These are phyloP conservation scores for Amanita thiersii DNA, from an alignment of 768 basidiomycete genomes.

Conservation along the genomic window DNA sequence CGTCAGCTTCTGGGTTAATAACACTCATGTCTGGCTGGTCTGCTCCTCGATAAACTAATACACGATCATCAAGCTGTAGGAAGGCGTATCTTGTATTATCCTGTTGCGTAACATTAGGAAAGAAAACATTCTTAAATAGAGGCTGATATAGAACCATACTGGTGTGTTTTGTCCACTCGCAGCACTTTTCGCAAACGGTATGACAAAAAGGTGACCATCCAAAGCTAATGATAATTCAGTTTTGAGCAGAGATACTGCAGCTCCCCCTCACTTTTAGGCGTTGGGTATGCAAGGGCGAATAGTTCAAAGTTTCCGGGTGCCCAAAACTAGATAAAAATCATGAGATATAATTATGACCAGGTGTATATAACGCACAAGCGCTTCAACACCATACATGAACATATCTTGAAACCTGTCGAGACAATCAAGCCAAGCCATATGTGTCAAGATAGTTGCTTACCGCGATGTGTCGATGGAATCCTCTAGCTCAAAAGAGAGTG, in stretches of 20 bases:
- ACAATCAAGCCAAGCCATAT: constrained; percentile 7
- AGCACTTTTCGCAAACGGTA: constrained; percentile 94
- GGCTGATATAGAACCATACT: constrained; percentile 32
- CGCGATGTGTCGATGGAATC: constrained; percentile 49
- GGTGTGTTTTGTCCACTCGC: constrained; percentile 88
- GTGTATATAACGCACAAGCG: constrained; percentile 45
- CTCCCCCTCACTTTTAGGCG: constrained; percentile 36
- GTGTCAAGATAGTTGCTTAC: constrained; percentile 19
- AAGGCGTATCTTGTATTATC: constrained; percentile 96
- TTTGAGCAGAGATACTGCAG: background rate
- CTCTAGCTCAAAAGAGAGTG: constrained; percentile 67
- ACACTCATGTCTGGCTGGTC: constrained; percentile 98
- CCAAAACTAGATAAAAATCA: constrained; percentile 65
- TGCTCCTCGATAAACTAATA: constrained; percentile 88
- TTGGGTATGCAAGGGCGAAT: constrained; percentile 56
- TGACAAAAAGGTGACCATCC: constrained; percentile 69
- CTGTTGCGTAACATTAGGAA: constrained; percentile 26
- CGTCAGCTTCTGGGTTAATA: constrained; percentile 95
- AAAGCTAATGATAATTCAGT: constrained; percentile 26
- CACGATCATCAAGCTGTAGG: constrained; percentile 91
- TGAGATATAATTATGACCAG: background rate
- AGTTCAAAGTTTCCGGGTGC: constrained; percentile 88
- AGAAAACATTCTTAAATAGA: background rate
- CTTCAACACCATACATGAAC: constrained; percentile 76
- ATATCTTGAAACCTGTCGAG: constrained; percentile 58